Conservation (phyloP, 805 yeast species). For the Tetrapisispora iriomotensis region DNA sequence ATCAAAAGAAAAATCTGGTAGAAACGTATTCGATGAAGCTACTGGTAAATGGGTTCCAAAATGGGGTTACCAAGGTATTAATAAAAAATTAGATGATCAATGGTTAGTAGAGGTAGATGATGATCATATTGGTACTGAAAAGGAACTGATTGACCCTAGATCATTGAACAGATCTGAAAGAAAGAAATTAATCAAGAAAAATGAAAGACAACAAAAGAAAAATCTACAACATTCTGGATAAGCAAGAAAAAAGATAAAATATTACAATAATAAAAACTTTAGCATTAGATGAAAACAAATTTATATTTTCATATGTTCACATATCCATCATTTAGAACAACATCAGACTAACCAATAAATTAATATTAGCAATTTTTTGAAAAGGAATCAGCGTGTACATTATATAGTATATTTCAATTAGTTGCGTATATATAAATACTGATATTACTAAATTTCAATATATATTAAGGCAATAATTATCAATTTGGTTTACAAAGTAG, state of each 20-base stretch:
- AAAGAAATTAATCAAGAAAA: conserved; percentile 59
- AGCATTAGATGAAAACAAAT: neutral
- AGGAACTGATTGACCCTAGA: conserved; percentile 81
- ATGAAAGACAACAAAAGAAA: conserved; percentile 74
- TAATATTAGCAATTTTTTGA: too few relatives aligned
- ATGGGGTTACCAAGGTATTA: conserved; percentile 96
- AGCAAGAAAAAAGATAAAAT: neutral
- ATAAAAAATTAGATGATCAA: conserved; percentile 76
- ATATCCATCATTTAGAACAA: too few relatives aligned
- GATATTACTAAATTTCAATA: too few relatives aligned
- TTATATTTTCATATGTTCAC: too few relatives aligned
- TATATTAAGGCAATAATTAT: too few relatives aligned
- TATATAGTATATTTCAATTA: too few relatives aligned
- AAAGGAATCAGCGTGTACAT: too few relatives aligned
- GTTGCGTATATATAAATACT: too few relatives aligned
- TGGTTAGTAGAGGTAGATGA: conserved; percentile 95
- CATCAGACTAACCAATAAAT: too few relatives aligned
- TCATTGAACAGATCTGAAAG: conserved; percentile 71
- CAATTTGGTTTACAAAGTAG: too few relatives aligned
- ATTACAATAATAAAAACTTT: too few relatives aligned
- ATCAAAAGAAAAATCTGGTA: conserved; percentile 83
- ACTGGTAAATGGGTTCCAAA: conserved; percentile 93
- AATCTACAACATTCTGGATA: conserved; percentile 34
- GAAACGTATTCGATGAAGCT: conserved; percentile 81
- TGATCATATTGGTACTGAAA: conserved; percentile 44